Conservation (phyloP, 2,329 filamentous ascomycete species). For the Orbilia ellipsospora region DNA sequence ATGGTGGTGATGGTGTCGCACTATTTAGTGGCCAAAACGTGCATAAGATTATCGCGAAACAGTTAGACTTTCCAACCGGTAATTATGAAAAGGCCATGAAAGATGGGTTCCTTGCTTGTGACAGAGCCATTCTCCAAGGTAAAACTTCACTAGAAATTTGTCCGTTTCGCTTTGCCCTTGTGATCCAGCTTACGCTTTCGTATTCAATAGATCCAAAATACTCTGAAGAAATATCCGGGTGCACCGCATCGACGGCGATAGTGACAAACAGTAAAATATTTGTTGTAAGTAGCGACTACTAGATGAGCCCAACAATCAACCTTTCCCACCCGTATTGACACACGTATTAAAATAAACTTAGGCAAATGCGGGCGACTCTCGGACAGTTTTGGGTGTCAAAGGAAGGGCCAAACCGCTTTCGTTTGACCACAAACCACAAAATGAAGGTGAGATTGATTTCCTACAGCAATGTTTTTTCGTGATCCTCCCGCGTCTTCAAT, state of each 20-base stretch:
- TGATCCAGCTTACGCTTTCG: constrained; percentile 3
- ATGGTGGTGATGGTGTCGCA: constrained; percentile 96
- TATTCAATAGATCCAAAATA: constrained; percentile 84
- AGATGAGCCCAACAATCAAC: constrained; percentile 11
- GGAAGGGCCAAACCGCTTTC: constrained; percentile 96
- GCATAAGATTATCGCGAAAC: constrained; percentile 92
- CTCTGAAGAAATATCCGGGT: constrained; percentile 97
- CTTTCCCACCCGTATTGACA: constrained; percentile 4
- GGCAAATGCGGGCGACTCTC: constrained; percentile 97
- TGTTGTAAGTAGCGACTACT: constrained; percentile 74
- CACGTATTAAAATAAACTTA: constrained; percentile 62
- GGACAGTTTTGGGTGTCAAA: constrained; percentile 94
- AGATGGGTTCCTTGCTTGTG: constrained; percentile 95
- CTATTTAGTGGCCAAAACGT: constrained; percentile 91
- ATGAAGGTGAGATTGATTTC: constrained; percentile 76
- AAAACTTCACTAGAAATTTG: constrained; percentile 59
- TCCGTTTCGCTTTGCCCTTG: background rate
- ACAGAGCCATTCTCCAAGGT: constrained; percentile 96
- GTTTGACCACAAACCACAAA: constrained; percentile 99
- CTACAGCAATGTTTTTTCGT: constrained; percentile 5
- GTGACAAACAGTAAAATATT: constrained; percentile 93
- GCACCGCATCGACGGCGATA: constrained; percentile 91
- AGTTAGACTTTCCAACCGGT: constrained; percentile 89
- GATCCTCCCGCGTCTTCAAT: too few relatives aligned
- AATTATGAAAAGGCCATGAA: constrained; percentile 96